These are phyloP conservation scores for Phytophthora pseudosyringae DNA, from an alignment of 352 stramenopile genomes.

Conservation along the genomic window DNA sequence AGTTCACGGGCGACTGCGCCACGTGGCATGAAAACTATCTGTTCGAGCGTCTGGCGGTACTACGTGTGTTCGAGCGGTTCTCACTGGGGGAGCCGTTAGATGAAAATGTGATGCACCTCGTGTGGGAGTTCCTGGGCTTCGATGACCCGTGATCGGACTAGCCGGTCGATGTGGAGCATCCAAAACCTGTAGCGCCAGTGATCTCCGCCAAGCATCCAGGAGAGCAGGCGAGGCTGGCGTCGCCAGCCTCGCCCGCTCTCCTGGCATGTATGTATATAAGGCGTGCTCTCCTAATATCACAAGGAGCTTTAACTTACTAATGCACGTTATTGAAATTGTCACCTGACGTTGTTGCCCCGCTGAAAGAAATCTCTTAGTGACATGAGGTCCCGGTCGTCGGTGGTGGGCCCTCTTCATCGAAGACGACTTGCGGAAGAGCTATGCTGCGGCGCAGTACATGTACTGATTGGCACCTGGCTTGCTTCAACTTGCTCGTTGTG, in stretches of 20 bases:
- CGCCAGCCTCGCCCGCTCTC: background rate
- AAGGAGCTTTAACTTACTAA: constrained; percentile 39
- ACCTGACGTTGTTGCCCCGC: background rate
- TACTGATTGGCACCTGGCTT: too few relatives aligned
- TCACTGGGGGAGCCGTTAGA: constrained; percentile 47
- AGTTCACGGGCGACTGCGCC: constrained; percentile 51
- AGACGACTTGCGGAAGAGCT: constrained; percentile 14
- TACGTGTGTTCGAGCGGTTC: constrained; percentile 58
- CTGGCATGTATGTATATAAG: constrained; percentile 43
- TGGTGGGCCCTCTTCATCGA: background rate
- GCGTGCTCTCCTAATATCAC: constrained; percentile 27
- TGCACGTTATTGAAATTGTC: constrained; percentile 28
- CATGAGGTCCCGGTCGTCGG: background rate
- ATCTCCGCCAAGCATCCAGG: constrained; percentile 11
- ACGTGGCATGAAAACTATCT: constrained; percentile 56
- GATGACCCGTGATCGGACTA: constrained; percentile 42
- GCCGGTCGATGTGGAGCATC: constrained; percentile 18
- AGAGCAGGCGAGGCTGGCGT: background rate
- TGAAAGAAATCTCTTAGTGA: too few relatives aligned
- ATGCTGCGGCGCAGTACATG: background rate
- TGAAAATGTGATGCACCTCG: constrained; percentile 50
- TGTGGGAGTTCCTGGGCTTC: constrained; percentile 65
- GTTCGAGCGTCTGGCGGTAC: constrained; percentile 53
- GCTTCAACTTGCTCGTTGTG: constrained; percentile 2
- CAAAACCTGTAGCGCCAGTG: constrained; percentile 29